Conservation (phyloP, 1,139 yeast species). For the Saccharomycopsis phalli region DNA sequence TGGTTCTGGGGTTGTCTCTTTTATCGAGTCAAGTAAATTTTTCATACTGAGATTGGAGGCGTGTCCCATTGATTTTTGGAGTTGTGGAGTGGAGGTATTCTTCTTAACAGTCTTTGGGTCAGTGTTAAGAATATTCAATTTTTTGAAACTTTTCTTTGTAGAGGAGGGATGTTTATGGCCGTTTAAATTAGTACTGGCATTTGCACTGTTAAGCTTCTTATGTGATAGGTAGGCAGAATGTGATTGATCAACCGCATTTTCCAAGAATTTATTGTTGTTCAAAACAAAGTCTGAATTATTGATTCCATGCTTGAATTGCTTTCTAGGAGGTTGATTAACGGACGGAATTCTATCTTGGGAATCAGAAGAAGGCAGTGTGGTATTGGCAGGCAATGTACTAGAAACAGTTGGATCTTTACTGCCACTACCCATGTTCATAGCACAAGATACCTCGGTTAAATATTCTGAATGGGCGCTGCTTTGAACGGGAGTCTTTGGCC, state of each 20-base stretch:
- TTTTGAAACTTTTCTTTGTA: constrained; percentile 3
- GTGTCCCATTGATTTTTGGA: neutral
- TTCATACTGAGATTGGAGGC: neutral
- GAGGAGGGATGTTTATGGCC: constrained; percentile 3
- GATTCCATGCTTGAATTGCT: neutral
- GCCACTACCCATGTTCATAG: neutral
- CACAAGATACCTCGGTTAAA: neutral
- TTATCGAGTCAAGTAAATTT: neutral
- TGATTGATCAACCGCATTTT: constrained; percentile 17
- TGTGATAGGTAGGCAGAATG: constrained; percentile 4
- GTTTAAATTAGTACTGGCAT: neutral
- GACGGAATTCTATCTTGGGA: neutral
- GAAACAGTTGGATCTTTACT: neutral
- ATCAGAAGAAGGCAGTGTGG: neutral
- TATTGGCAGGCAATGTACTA: constrained; percentile 5
- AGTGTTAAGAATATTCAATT: constrained; percentile 1
- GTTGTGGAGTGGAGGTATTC: neutral
- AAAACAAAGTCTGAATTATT: constrained; percentile 15
- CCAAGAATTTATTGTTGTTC: constrained; percentile 17
- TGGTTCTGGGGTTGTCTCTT: neutral
- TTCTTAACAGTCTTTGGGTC: neutral
- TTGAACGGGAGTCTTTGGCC: too few relatives aligned
- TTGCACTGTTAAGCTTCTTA: neutral
- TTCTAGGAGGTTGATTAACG: too few relatives aligned
- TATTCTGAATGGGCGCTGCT: too few relatives aligned